Evolutionary conservation across 2,329 filamentous ascomycete genomes (phyloP), one percentile per base, ranked within the genome.

Genomic region (Neopestalotiopsis rosae): DNA sequence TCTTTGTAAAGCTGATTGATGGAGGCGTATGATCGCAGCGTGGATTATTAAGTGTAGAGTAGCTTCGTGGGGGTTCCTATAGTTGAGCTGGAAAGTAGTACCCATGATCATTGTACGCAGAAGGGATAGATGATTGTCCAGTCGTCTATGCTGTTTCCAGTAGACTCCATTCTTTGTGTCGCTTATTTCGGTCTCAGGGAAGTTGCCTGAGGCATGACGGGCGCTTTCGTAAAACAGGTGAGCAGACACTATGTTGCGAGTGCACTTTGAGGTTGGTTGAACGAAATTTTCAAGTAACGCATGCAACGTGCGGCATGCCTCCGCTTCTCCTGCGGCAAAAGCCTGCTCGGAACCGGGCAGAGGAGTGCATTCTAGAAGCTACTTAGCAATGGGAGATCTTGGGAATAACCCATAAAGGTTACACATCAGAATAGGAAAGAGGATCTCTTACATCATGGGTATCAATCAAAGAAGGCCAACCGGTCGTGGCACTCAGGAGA

Each of bases 391-490:
- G n/a, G 10, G 24, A 38, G 20, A 32, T 2, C 20, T 34, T 34
- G 57, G 10, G 6, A 12, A 24, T 10, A 2, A n/a, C n/a, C 20
- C 1, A 17, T 14, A 9, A n/a, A 9, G n/a, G 7, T n/a, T 52
- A 17, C 45, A n/a, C 6, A 52, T 38, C 4, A 30, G 24, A 34
- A 10, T 3, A 10, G 10, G 24, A 59, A 1, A 30, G 14, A 13
- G 24, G 57, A 14, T 12, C 24, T 24, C 17, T 12, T 59, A 59
- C 57, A 34, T 59, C 57, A 34, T 59, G n/a, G 17, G 14, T 34
- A n/a, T 59, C 30, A 30, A 59, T 59, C 57, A 59, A 13, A 13
- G 30, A 59, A n/a, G 57, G 57, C 57, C 57, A 59, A 5, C 57
- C 57, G 12, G 57, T 59, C 12, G 57, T 59, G 28, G 57, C 57